Base-by-base conservation (phyloP, 2,329 filamentous ascomycete species). In the Alternaria hordeiaustralica region DNA sequence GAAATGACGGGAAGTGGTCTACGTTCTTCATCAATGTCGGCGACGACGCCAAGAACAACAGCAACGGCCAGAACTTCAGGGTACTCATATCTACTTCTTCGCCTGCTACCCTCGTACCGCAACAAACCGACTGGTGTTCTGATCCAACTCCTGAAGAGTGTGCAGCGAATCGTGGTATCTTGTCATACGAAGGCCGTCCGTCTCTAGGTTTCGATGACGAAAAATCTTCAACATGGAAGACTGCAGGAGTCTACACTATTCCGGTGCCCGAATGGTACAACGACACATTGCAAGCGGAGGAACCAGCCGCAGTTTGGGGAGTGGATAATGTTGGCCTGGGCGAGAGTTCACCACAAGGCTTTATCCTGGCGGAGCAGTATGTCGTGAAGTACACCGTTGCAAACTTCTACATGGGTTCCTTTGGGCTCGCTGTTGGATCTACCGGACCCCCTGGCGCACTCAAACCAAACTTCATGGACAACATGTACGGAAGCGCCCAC, bases 1-100 rank as follows among this genome's bases (percentile, higher is more conserved):
- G 81, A 21, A 77, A 79, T 55, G 81, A 83, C 64, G 81, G 81
- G 1, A 71, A 65, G 47, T 83, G 81, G 81, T 82, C 81, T 2
- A 78, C 73, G 2, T 83, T 83, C 61, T 61, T 60, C n/a, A 74
- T 83, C 65, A 79, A 79, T 33, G 66, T 82, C 1, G 81, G 81
- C 11, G 72, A 75, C 12, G 68, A 71, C 12, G 56, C 28, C 6
- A 50, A 46, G 0, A 75, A 71, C 11, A 67, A 71, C 0, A 75
- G 72, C 3, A 69, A 73, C 15, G 76, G 77, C 6, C 80, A 82
- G 56, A 72, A 78, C 41, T 80, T 80, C 66, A 73, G 64, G 20
- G 71, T 79, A 6, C 72, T 80, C 10, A 68, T 76, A 15, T 78
- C 78, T 3, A 78, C 78, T 4, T 73, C 76, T 25, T 70, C 75